Evolutionary conservation across 1,284 basidiomycete genomes (phyloP).

Genomic region (Cerioporus squamosus): DNA sequence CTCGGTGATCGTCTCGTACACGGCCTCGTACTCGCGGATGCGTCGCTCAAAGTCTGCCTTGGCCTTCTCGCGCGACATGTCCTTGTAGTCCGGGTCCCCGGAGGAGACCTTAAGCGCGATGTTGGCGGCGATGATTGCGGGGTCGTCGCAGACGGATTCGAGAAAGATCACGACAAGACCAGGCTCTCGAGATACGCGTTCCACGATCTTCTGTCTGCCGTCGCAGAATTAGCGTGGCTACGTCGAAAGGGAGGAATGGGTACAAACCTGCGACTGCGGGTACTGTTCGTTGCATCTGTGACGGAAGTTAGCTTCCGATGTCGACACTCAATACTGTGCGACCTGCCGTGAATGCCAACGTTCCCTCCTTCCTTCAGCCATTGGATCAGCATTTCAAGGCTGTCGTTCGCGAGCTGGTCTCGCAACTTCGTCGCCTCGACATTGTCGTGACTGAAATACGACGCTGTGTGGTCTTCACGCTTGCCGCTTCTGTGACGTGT

Average conservation of each 20-base stretch:
- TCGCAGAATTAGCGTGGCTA: no score
- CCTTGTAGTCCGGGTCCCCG: constrained; percentile 97
- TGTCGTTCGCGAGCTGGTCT: constrained; percentile 89
- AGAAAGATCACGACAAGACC: constrained; percentile 93
- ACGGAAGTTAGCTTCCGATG: no score
- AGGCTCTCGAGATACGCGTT: constrained; percentile 87
- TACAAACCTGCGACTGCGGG: constrained; percentile 68
- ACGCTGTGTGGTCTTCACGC: constrained; percentile 89
- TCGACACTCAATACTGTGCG: neutral
- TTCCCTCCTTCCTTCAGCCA: constrained; percentile 98
- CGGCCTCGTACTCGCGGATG: constrained; percentile 91
- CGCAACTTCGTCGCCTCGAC: constrained; percentile 77
- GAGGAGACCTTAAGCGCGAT: constrained; percentile 95
- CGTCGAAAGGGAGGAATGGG: neutral
- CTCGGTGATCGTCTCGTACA: constrained; percentile 96
- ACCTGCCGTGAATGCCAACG: constrained; percentile 93
- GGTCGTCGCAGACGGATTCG: constrained; percentile 95
- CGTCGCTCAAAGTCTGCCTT: constrained; percentile 90
- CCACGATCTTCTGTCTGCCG: constrained; percentile 77
- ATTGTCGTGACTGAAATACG: constrained; percentile 92
- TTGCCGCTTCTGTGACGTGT: constrained; percentile 64
- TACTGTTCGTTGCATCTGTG: constrained; percentile 93
- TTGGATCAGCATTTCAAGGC: constrained; percentile 91
- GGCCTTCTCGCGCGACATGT: constrained; percentile 85
- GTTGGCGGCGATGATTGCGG: constrained; percentile 92